phyloP scores from a whole-genome alignment of 2,329 filamentous ascomycete species.

The Aspergillus sp. region DNA sequence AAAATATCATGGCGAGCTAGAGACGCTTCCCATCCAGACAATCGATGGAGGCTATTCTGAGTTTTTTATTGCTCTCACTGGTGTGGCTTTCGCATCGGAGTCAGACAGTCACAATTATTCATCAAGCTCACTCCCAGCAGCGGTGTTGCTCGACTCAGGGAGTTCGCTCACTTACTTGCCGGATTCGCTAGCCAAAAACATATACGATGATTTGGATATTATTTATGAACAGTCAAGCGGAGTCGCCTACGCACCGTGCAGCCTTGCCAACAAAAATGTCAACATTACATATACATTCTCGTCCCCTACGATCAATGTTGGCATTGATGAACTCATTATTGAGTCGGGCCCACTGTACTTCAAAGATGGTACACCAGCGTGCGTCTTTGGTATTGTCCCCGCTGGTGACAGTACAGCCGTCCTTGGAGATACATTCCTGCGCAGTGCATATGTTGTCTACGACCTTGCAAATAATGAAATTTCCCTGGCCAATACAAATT shows the following conservation, averaged over 20 bases:
- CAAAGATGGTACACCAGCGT: conserved; percentile 29
- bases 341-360: conserved; percentile 36
- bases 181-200: conserved; percentile 27
- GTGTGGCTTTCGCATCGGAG: conserved; percentile 36
- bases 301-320: conserved; percentile 46
- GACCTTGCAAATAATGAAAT: conserved; percentile 54
- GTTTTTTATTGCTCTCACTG: conserved; percentile 63
- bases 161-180: conserved; percentile 34
- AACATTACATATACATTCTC: conserved; percentile 53
- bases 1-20: conserved; percentile 55
- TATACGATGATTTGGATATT: conserved; percentile 54
- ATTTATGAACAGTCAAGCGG: conserved; percentile 50
- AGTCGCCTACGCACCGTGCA: conserved; percentile 47
- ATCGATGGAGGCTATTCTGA: conserved; percentile 47
- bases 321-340: conserved; percentile 49
- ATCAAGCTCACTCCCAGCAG: conserved; percentile 34
- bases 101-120: conserved; percentile 16
- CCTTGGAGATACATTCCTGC: conserved; percentile 55
- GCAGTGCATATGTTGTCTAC: conserved; percentile 56
- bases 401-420: conserved; percentile 41
- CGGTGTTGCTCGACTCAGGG: conserved; percentile 35
- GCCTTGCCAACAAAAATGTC: conserved; percentile 39
- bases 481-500: conserved; percentile 53
- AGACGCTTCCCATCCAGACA: conserved; percentile 59
- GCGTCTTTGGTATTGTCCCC: conserved; percentile 45